Evolutionary conservation across 768 basidiomycete species (phyloP), one percentile per base, ranked within the genome.

Genomic region (Agaricus subrufescens): DNA sequence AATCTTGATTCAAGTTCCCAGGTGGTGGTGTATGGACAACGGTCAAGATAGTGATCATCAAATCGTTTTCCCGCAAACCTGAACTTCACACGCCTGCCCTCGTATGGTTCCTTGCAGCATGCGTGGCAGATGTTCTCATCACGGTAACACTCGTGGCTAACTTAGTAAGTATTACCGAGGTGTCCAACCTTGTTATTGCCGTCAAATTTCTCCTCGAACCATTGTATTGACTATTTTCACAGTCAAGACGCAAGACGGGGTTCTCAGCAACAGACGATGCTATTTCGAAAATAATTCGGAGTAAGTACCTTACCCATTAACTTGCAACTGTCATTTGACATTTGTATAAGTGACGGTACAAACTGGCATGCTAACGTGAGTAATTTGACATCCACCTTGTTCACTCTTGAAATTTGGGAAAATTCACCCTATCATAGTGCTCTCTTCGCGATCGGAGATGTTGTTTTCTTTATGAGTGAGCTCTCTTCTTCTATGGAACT

Each of bases 401-500:
- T 45, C 29, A 34, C 10, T 34, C 3, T 46, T 15, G n/a, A 23
- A 46, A 19, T 29, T 46, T 25, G 45, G 1, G 19, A 3, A 34
- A 27, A 38, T 6, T 12, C 39, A 8, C 25, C 43, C 50, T 19
- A 23, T 12, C 48, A 3, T 48, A 75, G 74, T 3, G 71, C 74
- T 0, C 61, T 76, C 31, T 75, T 73, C 54, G 75, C 75, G 1
- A 66, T 73, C 46, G 70, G 73, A 34, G 75, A 76, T 59, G 72
- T 77, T n/a, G 62, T 76, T 38, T 76, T 74, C 55, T 77, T 78
- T 58, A 73, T 75, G 75, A 71, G 75, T 76, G 59, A 60, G 71
- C 68, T 8, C 2, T 23, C 25, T 47, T 44, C 37, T 34, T 37
- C 49, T 30, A 34, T 52, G 29, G 44, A 25, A 27, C 10, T 34